Evolutionary conservation across 2,329 filamentous ascomycete genomes (phyloP), one percentile per base, ranked within the genome.

Genomic region (Fusarium sp.): DNA sequence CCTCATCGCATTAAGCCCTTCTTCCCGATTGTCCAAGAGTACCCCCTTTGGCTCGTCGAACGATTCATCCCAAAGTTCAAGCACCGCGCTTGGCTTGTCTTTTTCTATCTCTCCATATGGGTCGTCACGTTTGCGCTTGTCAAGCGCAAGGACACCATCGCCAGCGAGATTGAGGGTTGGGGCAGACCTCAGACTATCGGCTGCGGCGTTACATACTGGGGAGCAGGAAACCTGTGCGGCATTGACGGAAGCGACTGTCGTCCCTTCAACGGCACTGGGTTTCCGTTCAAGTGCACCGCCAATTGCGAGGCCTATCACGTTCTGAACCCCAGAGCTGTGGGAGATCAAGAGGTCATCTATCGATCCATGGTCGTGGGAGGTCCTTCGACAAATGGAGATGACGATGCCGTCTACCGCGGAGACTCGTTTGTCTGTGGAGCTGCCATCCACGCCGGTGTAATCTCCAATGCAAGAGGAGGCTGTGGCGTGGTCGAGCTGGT

Each of bases 351-450:
- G 74, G 84, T 94, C 60, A 85, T 89, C 54, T 94, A 94, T 79
- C 84, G 83, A 27, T 85, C 91, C 1, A 80, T 94, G n/a, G 88
- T 95, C 3, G 86, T 95, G 29, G 93, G 93, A n/a, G 92, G 92
- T 0, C 90, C 90, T 0, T 82, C 85, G 6, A 82, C 83, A 58
- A 83, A 87, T 31, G 76, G 78, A 7, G 81, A 83, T 20, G 78
- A 81, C 4, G 72, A 82, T 35, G 88, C 92, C 0, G 86, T 93
- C 25, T 98, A 98, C 81, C 93, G 97, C 20, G 95, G 93, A 11
- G 95, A 98, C 82, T 97, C 94, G 16, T 97, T 94, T 83, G 92
- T 98, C 64, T 98, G 95, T 80, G 92, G 91, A 68, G 89, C 95
- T 14, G 95, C 95, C 36, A 94, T 97, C 59, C 95, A 98, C 80